Base-by-base conservation (phyloP, 1,139 yeast species). In the Debaryomyces subglobosus region DNA sequence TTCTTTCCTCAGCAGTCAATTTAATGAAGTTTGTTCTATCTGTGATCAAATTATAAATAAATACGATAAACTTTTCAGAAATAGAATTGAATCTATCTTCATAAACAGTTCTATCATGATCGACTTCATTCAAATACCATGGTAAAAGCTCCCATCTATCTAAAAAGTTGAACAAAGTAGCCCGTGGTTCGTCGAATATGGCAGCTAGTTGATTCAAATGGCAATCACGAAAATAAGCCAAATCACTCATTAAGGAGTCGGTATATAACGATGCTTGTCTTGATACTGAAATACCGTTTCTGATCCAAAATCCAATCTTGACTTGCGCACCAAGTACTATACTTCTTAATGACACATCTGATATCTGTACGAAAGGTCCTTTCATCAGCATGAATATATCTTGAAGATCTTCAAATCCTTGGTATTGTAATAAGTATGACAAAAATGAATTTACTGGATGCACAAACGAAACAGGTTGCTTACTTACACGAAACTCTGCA, bases 291-390 rank as follows among this genome's bases (percentile, higher is more conserved):
- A 71, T 58, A n/a, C 89, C 89, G 62, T 94, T 94, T 63, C 98
- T 79, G 3, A 94, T 89, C 98, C 98, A 94, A 52, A 86, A 81
- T 0, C 96, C 96, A 1, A 82, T 77, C 41, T 83, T 81, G 13
- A 91, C 83, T 62, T 94, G 97, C 0, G 92, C 76, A 6, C 86
- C 74, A 18, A 89, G 68, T 0, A 88, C 96, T 9, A 84, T 69
- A 18, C 85, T 76, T 58, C 88, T 72, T 44, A 87, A 65, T 0
- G 88, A 76, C 40, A 77, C 67, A 60, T 85, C 90, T 0, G 86
- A 72, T 16, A 82, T 68, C 3, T 64, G 62, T 47, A 77, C 56
- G 51, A 79, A 74, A 20, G 74, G 73, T 5, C 45, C 43, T 4
- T 51, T 52, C 16, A 59, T 33, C 4, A 49, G 46, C 21, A 48